Evolutionary conservation across 768 basidiomycete genomes (phyloP).

Genomic region (Leucocoprinus birnbaumii): DNA sequence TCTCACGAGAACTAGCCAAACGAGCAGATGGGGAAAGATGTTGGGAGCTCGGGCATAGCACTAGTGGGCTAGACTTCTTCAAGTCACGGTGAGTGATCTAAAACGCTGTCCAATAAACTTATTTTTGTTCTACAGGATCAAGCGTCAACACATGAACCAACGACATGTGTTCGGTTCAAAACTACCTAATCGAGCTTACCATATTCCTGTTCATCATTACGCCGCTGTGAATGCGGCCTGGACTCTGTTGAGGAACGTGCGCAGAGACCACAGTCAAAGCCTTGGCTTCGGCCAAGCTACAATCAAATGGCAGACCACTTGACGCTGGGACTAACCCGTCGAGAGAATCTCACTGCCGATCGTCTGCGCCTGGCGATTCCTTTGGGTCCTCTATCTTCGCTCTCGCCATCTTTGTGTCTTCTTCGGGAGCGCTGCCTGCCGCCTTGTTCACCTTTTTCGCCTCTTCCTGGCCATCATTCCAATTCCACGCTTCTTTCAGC

Average conservation of each 20-base stretch:
- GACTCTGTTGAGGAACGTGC: too few species aligned
- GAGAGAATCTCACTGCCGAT: too few species aligned
- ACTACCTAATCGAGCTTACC: background rate
- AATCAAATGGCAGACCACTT: too few species aligned
- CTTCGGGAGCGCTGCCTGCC: conserved; percentile 19
- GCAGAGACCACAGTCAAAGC: too few species aligned
- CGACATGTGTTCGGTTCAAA: background rate
- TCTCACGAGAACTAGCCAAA: background rate
- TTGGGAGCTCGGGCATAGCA: background rate
- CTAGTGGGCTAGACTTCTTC: background rate
- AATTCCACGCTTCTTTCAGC: conserved; percentile 64
- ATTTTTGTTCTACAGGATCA: background rate
- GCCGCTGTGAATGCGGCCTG: too few species aligned
- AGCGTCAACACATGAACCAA: too few species aligned
- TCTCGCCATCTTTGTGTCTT: background rate
- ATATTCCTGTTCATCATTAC: background rate
- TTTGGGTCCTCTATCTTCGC: too few species aligned
- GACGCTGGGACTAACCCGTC: too few species aligned
- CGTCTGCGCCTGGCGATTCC: too few species aligned
- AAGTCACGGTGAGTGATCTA: background rate
- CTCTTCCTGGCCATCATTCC: conserved; percentile 52
- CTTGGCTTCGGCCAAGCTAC: too few species aligned
- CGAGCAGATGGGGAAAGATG: background rate
- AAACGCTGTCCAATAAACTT: background rate
- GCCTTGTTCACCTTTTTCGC: too few species aligned